phyloP scores from a whole-genome alignment of 1,284 basidiomycete species.

The Bjerkandera adusta region DNA sequence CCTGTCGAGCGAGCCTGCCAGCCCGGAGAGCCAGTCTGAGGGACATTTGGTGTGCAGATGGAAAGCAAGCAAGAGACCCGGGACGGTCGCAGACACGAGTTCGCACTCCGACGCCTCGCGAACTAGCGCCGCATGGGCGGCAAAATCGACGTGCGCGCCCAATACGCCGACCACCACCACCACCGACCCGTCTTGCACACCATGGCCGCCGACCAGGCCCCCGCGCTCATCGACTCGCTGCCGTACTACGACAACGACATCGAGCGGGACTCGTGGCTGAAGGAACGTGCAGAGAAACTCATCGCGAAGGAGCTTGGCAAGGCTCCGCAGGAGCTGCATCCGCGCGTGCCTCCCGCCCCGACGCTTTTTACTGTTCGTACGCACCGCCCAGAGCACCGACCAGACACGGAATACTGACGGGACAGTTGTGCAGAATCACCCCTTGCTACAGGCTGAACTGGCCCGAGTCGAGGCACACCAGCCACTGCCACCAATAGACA shows the following conservation, averaged over 20 bases:
- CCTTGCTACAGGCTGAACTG: constrained; percentile 70
- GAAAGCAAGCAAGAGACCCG: constrained; percentile 10
- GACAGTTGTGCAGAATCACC: constrained; percentile 46
- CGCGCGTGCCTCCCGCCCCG: constrained; percentile 66
- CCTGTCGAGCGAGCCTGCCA: constrained; percentile 35
- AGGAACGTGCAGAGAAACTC: constrained; percentile 72
- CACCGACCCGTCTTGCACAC: constrained; percentile 1
- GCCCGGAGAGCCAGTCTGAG: constrained; percentile 46
- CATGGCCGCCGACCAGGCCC: constrained; percentile 11
- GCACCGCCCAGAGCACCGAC: background rate
- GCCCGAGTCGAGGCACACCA: constrained; percentile 71
- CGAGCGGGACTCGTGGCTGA: constrained; percentile 70
- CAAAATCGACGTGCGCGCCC: background rate
- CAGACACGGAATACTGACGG: background rate
- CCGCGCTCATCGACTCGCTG: constrained; percentile 72
- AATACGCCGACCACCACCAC: constrained; percentile 5
- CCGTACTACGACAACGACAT: constrained; percentile 96
- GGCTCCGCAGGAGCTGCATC: constrained; percentile 50
- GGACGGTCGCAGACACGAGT: constrained; percentile 19
- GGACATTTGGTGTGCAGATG: constrained; percentile 40
- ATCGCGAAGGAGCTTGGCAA: constrained; percentile 65
- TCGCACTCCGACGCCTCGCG: constrained; percentile 17
- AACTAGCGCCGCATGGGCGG: constrained; percentile 23
- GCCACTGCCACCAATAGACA: constrained; percentile 75
- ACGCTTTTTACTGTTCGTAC: constrained; percentile 69